phyloP scores from a whole-genome alignment of 441 rosid species.

The Pelargonium citronellum region DNA sequence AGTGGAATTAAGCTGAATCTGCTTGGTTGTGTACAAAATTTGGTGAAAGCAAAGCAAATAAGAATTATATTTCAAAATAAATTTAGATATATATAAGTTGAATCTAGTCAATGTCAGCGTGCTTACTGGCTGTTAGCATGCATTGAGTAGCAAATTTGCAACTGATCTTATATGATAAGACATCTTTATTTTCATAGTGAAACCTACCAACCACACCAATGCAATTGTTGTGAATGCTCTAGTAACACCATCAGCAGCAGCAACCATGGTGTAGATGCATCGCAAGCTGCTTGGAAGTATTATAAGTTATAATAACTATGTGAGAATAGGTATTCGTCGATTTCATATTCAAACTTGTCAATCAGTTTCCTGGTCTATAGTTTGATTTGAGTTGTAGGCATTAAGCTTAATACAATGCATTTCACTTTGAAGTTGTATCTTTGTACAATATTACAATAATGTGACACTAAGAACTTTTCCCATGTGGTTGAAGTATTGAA shows the following conservation, averaged over 20 bases:
- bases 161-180: neutral
- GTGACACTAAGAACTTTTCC: neutral
- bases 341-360: neutral
- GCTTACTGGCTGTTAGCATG: neutral
- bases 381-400: neutral
- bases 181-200: slow-evolving; percentile 1
- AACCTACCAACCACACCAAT: neutral
- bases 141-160: neutral
- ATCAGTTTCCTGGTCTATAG: neutral
- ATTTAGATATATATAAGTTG: neutral
- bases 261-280: neutral
- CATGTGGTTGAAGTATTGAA: slow-evolving; percentile 2
- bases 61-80: neutral
- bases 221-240: neutral
- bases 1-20: neutral
- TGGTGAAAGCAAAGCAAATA: neutral
- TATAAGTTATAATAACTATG: neutral
- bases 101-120: neutral
- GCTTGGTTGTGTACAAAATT: neutral
- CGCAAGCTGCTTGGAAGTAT: neutral
- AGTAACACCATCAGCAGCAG: neutral
- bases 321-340: neutral
- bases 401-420: neutral
- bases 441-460: neutral
- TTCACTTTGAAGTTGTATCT: neutral